Percentiles rank a stretch among this genome's conserved stretches.
These are phyloP conservation scores for Kwoniella newhampshirensis DNA, from an alignment of 768 basidiomycete genomes.

Conservation along the genomic window DNA sequence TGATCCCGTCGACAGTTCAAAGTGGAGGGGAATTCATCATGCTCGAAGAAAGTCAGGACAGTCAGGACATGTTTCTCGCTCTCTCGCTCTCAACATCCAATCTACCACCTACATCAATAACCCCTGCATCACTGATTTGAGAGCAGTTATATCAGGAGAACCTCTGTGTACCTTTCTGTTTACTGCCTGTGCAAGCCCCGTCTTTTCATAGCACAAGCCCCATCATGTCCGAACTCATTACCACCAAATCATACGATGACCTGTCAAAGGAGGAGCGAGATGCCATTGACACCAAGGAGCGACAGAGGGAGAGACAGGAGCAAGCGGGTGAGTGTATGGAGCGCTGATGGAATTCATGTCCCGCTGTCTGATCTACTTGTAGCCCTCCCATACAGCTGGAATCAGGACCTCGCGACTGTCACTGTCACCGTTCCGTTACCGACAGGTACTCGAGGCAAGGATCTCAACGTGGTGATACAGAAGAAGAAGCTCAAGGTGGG, in stretches of 20 bases:
- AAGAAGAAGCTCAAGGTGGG: constrained; percentile 81
- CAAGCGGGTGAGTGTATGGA: constrained; percentile 69
- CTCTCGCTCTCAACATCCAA: too few species aligned
- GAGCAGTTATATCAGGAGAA: too few species aligned
- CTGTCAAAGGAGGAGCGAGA: constrained; percentile 75
- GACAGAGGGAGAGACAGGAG: constrained; percentile 70
- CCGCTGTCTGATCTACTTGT: constrained; percentile 5
- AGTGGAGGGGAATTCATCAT: not conserved
- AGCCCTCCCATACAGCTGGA: constrained; percentile 92
- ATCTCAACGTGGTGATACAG: constrained; percentile 70
- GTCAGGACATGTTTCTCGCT: too few species aligned
- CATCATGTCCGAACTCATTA: constrained; percentile 11
- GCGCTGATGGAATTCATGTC: not conserved
- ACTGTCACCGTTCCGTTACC: constrained; percentile 81
- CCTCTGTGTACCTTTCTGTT: too few species aligned
- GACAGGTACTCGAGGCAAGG: constrained; percentile 76
- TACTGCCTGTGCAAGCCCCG: too few species aligned
- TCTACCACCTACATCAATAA: too few species aligned
- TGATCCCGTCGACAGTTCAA: not conserved
- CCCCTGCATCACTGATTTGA: too few species aligned
- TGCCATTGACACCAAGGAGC: constrained; percentile 64
- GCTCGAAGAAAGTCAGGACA: too few species aligned
- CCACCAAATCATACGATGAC: constrained; percentile 63
- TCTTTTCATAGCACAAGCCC: too few species aligned
- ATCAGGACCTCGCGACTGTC: constrained; percentile 81